Percentiles rank a stretch among this genome's conserved stretches.
phyloP scores from a whole-genome alignment of 140 eudicot species.

The Bidens hawaiensis region DNA sequence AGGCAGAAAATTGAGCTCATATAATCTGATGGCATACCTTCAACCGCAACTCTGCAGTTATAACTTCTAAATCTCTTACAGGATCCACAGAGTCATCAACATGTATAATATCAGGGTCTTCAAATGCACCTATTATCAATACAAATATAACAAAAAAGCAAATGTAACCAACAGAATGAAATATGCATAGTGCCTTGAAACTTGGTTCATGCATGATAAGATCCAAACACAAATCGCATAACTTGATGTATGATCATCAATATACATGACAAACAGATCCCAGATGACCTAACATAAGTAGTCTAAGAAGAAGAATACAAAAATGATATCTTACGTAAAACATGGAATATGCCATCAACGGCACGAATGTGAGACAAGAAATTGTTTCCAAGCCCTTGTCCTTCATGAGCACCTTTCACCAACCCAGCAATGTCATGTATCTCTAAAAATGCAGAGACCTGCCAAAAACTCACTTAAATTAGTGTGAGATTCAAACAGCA shows the following conservation, averaged over 20 bases:
- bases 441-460: conserved; percentile 94
- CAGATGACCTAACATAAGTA: neutral
- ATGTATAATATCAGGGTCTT: conserved; percentile 91
- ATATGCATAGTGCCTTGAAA: neutral
- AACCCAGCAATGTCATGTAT: conserved; percentile 97
- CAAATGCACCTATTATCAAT: conserved; percentile 75
- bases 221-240: neutral
- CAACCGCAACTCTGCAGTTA: conserved; percentile 73
- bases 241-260: neutral
- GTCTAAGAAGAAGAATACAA: neutral
- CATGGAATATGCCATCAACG: conserved; percentile 98
- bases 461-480: neutral
- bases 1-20: neutral
- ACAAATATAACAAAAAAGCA: neutral
- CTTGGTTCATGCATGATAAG: conserved; percentile 7
- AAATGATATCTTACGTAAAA: conserved; percentile 62
- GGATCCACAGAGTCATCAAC: conserved; percentile 97
- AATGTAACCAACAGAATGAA: neutral
- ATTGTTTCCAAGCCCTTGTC: conserved; percentile 97
- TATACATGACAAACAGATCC: neutral
- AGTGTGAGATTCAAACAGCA: neutral
- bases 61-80: conserved; percentile 86
- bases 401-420: conserved; percentile 97
- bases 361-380: conserved; percentile 97
- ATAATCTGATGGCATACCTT: conserved; percentile 47